Evolutionary conservation across 768 basidiomycete species (phyloP).

Genomic region (Kwoniella sp.): DNA sequence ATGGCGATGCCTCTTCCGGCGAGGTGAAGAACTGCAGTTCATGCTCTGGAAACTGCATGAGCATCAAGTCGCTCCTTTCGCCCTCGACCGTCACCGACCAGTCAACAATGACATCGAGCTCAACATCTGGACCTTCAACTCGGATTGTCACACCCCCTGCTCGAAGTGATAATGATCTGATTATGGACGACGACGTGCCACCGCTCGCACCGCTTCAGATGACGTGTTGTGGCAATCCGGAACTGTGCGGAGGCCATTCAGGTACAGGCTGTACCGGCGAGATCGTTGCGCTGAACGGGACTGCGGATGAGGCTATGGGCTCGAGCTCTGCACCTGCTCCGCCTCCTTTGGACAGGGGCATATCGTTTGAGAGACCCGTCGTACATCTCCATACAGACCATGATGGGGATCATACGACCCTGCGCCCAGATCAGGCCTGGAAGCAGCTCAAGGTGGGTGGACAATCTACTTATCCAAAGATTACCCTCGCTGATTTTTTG

Average conservation of each 20-base stretch:
- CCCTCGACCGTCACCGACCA: conserved; percentile 5
- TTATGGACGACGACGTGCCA: conserved; percentile 17
- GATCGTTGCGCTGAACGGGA: conserved; percentile 5
- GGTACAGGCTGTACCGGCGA: conserved; percentile 24
- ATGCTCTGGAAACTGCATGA: conserved; percentile 41
- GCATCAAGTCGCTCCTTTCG: conserved; percentile 31
- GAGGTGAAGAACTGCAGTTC: conserved; percentile 24
- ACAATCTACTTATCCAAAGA: background rate
- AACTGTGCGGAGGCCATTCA: conserved; percentile 33
- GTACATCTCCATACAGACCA: conserved; percentile 13
- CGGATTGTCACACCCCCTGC: conserved; percentile 4
- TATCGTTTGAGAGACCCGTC: conserved; percentile 8
- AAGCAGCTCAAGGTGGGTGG: conserved; percentile 49
- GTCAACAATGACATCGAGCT: conserved; percentile 2
- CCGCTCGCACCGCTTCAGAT: conserved; percentile 30
- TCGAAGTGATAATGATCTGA: background rate
- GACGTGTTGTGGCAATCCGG: conserved; percentile 39
- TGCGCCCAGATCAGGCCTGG: conserved; percentile 54
- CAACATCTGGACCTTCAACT: conserved; percentile 8
- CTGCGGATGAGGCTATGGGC: background rate
- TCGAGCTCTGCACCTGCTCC: background rate
- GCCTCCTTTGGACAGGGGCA: background rate
- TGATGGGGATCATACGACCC: conserved; percentile 26
- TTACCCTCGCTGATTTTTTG: background rate
- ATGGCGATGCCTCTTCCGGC: conserved; percentile 2